Evolutionary conservation across 495 filamentous ascomycete species (phyloP).

Genomic region (Talaromyces nanjingensis): DNA sequence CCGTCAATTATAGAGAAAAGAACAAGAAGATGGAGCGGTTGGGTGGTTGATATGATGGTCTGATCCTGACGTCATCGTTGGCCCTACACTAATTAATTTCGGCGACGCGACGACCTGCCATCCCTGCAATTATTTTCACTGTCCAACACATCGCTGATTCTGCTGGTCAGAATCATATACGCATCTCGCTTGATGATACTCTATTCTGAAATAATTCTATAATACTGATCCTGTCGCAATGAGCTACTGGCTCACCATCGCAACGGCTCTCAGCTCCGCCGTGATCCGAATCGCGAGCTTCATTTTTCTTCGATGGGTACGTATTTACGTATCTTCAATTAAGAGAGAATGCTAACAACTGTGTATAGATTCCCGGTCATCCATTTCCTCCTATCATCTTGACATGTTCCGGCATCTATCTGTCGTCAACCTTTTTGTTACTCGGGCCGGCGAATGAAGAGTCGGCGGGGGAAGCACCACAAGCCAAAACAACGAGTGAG

Average conservation of each 20-base stretch:
- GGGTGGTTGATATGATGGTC: not conserved
- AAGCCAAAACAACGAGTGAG: slow-evolving; percentile 9
- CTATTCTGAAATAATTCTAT: not conserved
- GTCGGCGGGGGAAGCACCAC: slow-evolving; percentile 5
- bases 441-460: slow-evolving; percentile 11
- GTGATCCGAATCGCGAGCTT: slow-evolving; percentile 55
- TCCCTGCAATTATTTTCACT: too few relatives aligned
- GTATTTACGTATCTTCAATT: not conserved
- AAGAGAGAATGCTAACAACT: slow-evolving; percentile 10
- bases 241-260: slow-evolving; percentile 9
- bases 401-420: slow-evolving; percentile 64
- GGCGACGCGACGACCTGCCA: not conserved
- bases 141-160: not conserved
- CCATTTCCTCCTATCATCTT: slow-evolving; percentile 58
- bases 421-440: slow-evolving; percentile 49
- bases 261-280: slow-evolving; percentile 48
- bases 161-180: not conserved
- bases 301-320: slow-evolving; percentile 84
- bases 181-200: not conserved
- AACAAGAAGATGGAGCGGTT: not conserved
- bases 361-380: slow-evolving; percentile 56
- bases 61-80: not conserved
- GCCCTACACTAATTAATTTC: not conserved
- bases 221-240: not conserved
- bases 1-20: not conserved